Evolutionary conservation across 176 grass and related monocot species (phyloP).

Genomic region (Carex littledalei): DNA sequence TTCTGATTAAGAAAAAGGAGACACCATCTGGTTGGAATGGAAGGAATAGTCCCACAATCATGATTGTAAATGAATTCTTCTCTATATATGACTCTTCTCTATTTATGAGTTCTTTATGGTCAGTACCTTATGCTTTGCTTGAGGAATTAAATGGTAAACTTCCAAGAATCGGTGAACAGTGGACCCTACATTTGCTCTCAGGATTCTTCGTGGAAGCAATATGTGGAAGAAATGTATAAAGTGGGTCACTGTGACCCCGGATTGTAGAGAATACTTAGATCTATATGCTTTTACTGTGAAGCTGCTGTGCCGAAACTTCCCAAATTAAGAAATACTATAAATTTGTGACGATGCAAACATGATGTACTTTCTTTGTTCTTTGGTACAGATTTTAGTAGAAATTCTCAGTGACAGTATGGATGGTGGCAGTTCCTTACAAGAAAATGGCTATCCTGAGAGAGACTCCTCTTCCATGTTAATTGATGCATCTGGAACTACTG

Average conservation of each 20-base stretch:
- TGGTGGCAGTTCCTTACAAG: slow-evolving; percentile 62
- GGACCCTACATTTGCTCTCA: not conserved
- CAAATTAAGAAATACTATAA: not conserved
- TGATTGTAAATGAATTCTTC: not conserved
- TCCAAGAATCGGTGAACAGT: not conserved
- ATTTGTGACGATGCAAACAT: not conserved
- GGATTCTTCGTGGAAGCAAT: slow-evolving; percentile 6
- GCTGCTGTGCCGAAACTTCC: not conserved
- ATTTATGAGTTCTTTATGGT: not conserved
- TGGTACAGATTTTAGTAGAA: slow-evolving; percentile 85
- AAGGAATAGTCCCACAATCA: not conserved
- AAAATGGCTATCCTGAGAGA: slow-evolving; percentile 55
- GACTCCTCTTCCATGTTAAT: slow-evolving; percentile 54
- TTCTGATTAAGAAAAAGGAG: not conserved
- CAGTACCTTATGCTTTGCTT: not conserved
- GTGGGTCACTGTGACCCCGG: not conserved
- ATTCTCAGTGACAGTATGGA: slow-evolving; percentile 56
- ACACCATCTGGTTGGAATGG: not conserved
- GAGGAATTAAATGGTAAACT: not conserved
- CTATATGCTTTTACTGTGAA: not conserved
- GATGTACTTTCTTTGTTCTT: slow-evolving; percentile 15
- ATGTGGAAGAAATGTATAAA: not conserved
- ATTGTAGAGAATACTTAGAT: not conserved
- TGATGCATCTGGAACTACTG: slow-evolving; percentile 55
- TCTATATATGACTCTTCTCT: not conserved